Conservation (phyloP, 2,329 filamentous ascomycete genomes). For the Xylariaceae sp. region DNA sequence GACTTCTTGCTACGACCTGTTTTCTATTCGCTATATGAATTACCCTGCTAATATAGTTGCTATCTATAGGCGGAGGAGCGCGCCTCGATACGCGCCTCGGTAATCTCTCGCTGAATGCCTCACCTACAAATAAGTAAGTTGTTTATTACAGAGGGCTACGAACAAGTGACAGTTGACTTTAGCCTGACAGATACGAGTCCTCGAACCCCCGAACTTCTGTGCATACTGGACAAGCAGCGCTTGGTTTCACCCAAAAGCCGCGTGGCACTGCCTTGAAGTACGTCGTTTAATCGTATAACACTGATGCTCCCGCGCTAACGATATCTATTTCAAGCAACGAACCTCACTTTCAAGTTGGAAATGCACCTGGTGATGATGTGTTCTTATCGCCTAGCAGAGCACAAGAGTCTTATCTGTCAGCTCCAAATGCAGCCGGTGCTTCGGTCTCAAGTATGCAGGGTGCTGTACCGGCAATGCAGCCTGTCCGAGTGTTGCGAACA, state of each 20-base stretch:
- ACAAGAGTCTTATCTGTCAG: background rate
- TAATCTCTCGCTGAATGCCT: slow-evolving; percentile 7
- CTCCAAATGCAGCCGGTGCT: background rate
- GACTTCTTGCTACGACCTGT: no score
- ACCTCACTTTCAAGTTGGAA: slow-evolving; percentile 18
- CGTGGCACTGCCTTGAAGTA: slow-evolving; percentile 4
- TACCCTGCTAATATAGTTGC: slow-evolving; percentile 4
- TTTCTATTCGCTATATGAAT: background rate
- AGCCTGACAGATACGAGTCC: slow-evolving; percentile 1
- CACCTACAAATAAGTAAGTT: slow-evolving; percentile 6
- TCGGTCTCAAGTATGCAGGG: slow-evolving; percentile 13
- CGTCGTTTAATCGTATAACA: background rate
- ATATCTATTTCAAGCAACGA: slow-evolving; percentile 3
- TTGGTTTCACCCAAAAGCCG: background rate
- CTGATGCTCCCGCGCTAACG: background rate
- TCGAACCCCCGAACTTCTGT: background rate
- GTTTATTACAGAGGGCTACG: background rate
- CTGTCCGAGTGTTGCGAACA: slow-evolving; percentile 4
- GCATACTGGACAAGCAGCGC: slow-evolving; percentile 1
- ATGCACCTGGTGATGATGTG: slow-evolving; percentile 21
- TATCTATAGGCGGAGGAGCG: slow-evolving; percentile 13
- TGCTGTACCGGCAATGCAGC: slow-evolving; percentile 10
- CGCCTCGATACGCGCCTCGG: slow-evolving; percentile 11
- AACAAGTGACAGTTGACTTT: background rate
- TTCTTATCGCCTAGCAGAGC: slow-evolving; percentile 12